A percentile compares a stretch with the other conserved stretches of the same genome.
Conservation (phyloP, 2,329 filamentous ascomycete genomes). For the Dothistroma septosporum region DNA sequence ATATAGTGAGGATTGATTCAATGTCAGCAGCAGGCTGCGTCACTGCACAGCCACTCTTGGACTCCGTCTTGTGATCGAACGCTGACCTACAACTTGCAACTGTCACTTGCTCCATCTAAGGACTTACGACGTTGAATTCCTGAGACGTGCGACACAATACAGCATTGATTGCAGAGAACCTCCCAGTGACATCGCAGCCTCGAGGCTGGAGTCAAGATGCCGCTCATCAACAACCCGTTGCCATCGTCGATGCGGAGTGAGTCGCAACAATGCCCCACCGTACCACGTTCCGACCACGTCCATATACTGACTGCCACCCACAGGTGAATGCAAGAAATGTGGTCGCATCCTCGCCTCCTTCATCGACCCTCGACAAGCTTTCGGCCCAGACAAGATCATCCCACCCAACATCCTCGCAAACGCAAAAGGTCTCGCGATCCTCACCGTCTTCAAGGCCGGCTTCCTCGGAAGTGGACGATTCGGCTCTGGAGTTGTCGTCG, state of each 20-base stretch:
- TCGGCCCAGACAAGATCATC: conserved; percentile 96
- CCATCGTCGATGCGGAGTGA: conserved; percentile 51
- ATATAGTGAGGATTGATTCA: neutral
- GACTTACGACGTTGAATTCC: neutral
- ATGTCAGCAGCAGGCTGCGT: neutral
- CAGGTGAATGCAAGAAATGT: conserved; percentile 96
- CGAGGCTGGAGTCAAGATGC: conserved; percentile 35
- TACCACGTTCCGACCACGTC: neutral
- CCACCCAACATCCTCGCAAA: conserved; percentile 83
- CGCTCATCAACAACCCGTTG: conserved; percentile 52
- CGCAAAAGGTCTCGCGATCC: conserved; percentile 85
- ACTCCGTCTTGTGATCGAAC: neutral
- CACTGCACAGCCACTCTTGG: neutral
- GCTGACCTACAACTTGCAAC: neutral
- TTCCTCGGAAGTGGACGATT: conserved; percentile 80
- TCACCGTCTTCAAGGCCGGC: conserved; percentile 82
- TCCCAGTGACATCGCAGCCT: neutral
- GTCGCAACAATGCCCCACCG: conserved; percentile 27
- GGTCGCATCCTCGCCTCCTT: conserved; percentile 94
- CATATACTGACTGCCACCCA: neutral
- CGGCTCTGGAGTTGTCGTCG: conserved; percentile 77
- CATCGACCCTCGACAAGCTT: conserved; percentile 85
- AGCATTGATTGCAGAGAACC: neutral
- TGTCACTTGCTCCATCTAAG: neutral
- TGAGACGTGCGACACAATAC: neutral